Evolutionary conservation across 164 flowering plant species (phyloP), one percentile per base, ranked within the genome.

Genomic region (Vitis rotundifolia): DNA sequence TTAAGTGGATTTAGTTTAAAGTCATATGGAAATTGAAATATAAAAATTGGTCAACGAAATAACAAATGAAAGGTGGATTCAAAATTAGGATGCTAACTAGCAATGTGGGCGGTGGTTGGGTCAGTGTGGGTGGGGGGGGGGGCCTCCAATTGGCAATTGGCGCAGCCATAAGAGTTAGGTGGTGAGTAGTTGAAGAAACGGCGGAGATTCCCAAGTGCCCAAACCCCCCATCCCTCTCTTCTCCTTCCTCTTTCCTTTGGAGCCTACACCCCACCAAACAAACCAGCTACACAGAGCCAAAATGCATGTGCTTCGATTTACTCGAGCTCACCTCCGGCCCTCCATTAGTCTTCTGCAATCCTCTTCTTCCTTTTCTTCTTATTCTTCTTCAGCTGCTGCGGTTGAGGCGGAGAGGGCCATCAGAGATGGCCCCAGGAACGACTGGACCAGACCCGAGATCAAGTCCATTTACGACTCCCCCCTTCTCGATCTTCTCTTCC

Each of bases 401-500:
- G 69, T 83, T 49, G 81, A 88, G 73, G 93, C 99, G 2, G 98
- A 91, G 65, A 77, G 91, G 69, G 73, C 87, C 2, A 87, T 93
- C 49, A 73, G 80, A 48, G 84, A 91, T 59, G 99, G 97, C 2
- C 87, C 91, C 2, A 83, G 99, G 52, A 83, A 90, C 55, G 88
- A 96, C 49, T 96, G 99, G 99, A 73, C 74, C 18, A 79, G 81
- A 65, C 78, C 80, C 0, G 84, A 90, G 68, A 86, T 96, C 75
- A 87, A 84, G 47, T 83, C 88, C 71, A 63, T 93, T 50, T 90
- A 93, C 73, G 91, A 88, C 69, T 93, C 98, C 64, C 99, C 99
- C 15, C 66, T 91, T 72, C 94, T 96, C 59, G 98, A 96, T 81
- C 98, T 96, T 68, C 97, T 96, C 67, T 93, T 91, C 79, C 95